Evolutionary conservation across 2,329 filamentous ascomycete genomes (phyloP).

Genomic region (Colletotrichum musicola): DNA sequence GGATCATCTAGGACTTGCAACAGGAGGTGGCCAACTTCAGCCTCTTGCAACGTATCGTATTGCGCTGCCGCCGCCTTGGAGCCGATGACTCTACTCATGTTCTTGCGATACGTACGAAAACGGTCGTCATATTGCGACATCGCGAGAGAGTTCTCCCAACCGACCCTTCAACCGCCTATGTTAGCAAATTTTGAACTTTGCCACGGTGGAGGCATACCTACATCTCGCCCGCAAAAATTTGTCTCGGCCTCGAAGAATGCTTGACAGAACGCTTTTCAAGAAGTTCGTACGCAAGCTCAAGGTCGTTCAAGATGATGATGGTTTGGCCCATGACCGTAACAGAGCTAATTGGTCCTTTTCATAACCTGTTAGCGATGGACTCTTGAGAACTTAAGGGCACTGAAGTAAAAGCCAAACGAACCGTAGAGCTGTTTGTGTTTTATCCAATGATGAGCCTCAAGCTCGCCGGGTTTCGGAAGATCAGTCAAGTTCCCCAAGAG

Average conservation of each 20-base stretch:
- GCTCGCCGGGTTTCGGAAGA: slow-evolving; percentile 51
- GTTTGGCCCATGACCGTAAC: slow-evolving; percentile 55
- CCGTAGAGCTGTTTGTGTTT: slow-evolving; percentile 50
- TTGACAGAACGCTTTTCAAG: slow-evolving; percentile 49
- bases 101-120: slow-evolving; percentile 58
- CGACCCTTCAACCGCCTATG: slow-evolving; percentile 40
- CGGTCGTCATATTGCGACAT: slow-evolving; percentile 51
- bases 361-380: no score
- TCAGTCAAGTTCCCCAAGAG: slow-evolving; percentile 62
- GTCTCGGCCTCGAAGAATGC: slow-evolving; percentile 50
- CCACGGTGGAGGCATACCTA: slow-evolving; percentile 37
- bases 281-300: slow-evolving; percentile 51
- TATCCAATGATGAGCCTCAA: slow-evolving; percentile 51
- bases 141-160: slow-evolving; percentile 53
- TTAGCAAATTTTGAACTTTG: not conserved
- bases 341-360: slow-evolving; percentile 46
- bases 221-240: slow-evolving; percentile 52
- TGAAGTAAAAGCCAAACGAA: not conserved
- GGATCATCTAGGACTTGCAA: slow-evolving; percentile 55
- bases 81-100: slow-evolving; percentile 59
- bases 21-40: slow-evolving; percentile 58
- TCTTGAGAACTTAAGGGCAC: no score
- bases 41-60: slow-evolving; percentile 57
- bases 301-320: slow-evolving; percentile 56
- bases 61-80: slow-evolving; percentile 53